Evolutionary conservation across 202 grass and related monocot genomes (phyloP).

Genomic region (Bolboschoenoplectus hybrid): DNA sequence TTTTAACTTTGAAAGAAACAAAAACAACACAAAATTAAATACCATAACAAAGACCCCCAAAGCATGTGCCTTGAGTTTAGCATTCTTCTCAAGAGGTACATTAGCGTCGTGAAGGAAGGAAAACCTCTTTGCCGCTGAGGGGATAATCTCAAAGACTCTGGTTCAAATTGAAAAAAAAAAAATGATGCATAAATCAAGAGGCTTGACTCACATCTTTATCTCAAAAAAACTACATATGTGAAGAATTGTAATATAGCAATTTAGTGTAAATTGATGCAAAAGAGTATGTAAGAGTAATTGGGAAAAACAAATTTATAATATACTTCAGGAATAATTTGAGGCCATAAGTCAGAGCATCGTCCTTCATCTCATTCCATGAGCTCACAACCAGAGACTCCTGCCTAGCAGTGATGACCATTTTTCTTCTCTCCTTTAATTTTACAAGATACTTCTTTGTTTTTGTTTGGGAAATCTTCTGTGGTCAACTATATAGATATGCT

Average conservation of each 20-base stretch:
- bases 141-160: constrained; percentile 48
- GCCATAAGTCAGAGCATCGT: constrained; percentile 19
- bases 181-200: neutral
- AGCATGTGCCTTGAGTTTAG: constrained; percentile 47
- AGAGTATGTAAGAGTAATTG: neutral
- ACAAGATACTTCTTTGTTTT: neutral
- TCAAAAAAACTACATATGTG: neutral
- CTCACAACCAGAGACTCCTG: constrained; percentile 42
- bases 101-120: constrained; percentile 44
- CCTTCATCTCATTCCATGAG: constrained; percentile 46
- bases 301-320: neutral
- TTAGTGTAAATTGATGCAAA: neutral
- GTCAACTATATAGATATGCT: neutral
- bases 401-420: constrained; percentile 31
- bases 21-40: neutral
- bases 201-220: too few relatives aligned
- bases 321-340: constrained; percentile 44
- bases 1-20: neutral
- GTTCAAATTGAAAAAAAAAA: neutral
- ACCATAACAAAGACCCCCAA: constrained; percentile 46
- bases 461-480: neutral
- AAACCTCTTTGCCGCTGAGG: constrained; percentile 43
- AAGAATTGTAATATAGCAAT: neutral
- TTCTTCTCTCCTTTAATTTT: neutral
- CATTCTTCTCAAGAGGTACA: constrained; percentile 46